A percentile compares a stretch with the other conserved stretches of the same genome.
Evolutionary conservation across 2,329 filamentous ascomycete genomes (phyloP).

Genomic region (Penicillium verrucosum): DNA sequence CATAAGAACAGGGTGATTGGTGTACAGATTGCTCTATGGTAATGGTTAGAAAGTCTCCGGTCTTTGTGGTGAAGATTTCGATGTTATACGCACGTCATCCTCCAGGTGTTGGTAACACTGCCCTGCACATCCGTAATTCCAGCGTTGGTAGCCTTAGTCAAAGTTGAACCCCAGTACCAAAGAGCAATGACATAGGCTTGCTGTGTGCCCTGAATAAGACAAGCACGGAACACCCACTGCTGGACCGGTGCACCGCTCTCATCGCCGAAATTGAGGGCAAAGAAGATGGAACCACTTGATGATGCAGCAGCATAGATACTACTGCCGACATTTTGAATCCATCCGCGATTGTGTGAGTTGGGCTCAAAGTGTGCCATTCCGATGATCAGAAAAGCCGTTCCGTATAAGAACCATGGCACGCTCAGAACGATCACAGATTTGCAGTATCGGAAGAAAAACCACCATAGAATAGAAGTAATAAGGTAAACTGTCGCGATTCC

Average conservation of each 20-base stretch:
- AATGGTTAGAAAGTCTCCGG: slow-evolving; percentile 18
- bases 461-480: slow-evolving; percentile 59
- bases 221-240: slow-evolving; percentile 65
- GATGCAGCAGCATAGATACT: slow-evolving; percentile 62
- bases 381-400: slow-evolving; percentile 61
- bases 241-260: slow-evolving; percentile 62
- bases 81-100: slow-evolving; percentile 39
- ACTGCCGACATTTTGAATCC: slow-evolving; percentile 60
- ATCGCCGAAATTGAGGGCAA: slow-evolving; percentile 65
- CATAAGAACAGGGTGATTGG: slow-evolving; percentile 59
- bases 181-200: slow-evolving; percentile 63
- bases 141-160: slow-evolving; percentile 46
- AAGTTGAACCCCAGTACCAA: slow-evolving; percentile 64
- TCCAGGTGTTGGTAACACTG: slow-evolving; percentile 43
- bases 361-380: slow-evolving; percentile 58
- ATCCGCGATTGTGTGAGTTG: slow-evolving; percentile 43
- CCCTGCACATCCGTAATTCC: slow-evolving; percentile 40
- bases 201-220: slow-evolving; percentile 64
- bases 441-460: slow-evolving; percentile 58
- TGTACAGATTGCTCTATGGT: slow-evolving; percentile 50
- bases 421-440: slow-evolving; percentile 58
- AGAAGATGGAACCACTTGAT: slow-evolving; percentile 62
- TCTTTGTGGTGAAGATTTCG: neutral
- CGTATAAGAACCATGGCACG: slow-evolving; percentile 62
- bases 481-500: slow-evolving; percentile 60